Base-by-base conservation (phyloP, 192 early-diverging fungal genomes). In the Linnemannia exigua region DNA sequence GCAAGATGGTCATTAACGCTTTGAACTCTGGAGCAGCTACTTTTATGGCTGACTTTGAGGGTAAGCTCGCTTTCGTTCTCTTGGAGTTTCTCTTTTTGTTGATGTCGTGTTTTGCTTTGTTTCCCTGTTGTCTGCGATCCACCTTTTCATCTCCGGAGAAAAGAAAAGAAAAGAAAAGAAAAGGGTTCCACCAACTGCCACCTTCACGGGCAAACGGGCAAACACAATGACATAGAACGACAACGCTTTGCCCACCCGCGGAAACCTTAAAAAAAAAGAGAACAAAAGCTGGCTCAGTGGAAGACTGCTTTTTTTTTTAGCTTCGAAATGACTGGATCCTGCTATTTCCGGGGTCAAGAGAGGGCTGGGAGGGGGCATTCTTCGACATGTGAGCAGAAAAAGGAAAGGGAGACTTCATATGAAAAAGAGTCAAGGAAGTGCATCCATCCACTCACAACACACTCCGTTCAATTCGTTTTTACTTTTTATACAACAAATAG, bases 1-100 rank as follows among this genome's bases (percentile, higher is more conserved):
- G 98, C 87, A 99, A 99, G 90, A 99, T 99, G 98, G 97, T 99
- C 85, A 99, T 99, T 88, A 99, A 99, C 79, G 98, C 98, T 67
- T 92, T 99, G 82, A 99, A 98, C 91, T 95, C 96, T 47, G 97
- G 95, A 3, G 95, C 98, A 41, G 89, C 90, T 72, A 98, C 97
- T 31, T 99, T 96, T 89, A 99, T 99, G 98, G 98, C 98, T 44
- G 98, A 99, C 90, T 98, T 99, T 88, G 98, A 99, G 58, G 79
- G 87, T 88, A 79, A 67, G 19, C 75, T n/a, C n/a, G n/a, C 31
- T 38, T 33, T 63, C 12, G 12, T 51, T 15, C 41, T 44, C 5
- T n/a, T n/a, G n/a, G n/a, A n/a, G n/a, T n/a, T 44, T 44, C 41
- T 44, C 17, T 19, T 51, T 51, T 51, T 47, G 46, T 47, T 47